phyloP scores from a whole-genome alignment of 306 rosid genomes.

The Psophocarpus tetragonolobus region DNA sequence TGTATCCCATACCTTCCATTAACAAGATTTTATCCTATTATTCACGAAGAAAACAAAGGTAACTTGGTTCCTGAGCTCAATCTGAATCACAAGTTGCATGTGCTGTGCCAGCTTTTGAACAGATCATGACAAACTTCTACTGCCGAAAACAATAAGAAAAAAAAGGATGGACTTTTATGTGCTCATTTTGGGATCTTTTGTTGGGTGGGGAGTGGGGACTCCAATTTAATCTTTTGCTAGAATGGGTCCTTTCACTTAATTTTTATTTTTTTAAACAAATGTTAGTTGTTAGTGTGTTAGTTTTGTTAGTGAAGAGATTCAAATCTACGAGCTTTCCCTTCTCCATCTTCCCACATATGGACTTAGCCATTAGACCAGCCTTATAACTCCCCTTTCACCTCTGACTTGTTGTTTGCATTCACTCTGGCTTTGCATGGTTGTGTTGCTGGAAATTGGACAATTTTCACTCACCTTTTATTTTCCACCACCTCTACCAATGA shows the following conservation, averaged over 20 bases:
- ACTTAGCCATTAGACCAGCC: no score
- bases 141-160: neutral
- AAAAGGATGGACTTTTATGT: neutral
- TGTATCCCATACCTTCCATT: neutral
- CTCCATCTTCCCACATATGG: no score
- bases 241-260: no score
- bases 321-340: no score
- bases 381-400: no score
- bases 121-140: neutral
- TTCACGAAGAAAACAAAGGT: neutral
- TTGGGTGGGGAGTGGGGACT: neutral
- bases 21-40: neutral
- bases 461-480: neutral
- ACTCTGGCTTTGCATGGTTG: conserved; percentile 5
- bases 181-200: neutral
- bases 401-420: neutral
- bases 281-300: no score
- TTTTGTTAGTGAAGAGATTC: no score
- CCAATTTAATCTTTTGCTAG: neutral
- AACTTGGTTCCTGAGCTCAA: neutral
- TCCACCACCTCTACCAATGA: neutral
- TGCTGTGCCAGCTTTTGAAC: neutral
- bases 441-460: neutral
- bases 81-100: neutral
- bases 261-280: no score